Base-by-base conservation (phyloP, 768 basidiomycete species). In the Leccinum variicolor region DNA sequence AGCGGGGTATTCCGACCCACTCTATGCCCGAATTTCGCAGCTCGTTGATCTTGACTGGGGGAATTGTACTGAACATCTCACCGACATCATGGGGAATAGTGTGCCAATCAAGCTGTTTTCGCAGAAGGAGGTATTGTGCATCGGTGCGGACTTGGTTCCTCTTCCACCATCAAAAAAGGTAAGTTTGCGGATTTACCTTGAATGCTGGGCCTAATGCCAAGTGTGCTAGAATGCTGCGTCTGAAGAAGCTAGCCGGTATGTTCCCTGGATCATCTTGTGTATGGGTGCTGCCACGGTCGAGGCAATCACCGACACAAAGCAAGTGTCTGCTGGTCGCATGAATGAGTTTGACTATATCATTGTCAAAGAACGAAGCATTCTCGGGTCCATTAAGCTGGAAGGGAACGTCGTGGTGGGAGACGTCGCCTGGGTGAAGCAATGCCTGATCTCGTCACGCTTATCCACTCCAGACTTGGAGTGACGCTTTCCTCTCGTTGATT, bases 221-320 rank as follows among this genome's bases (percentile, higher is more conserved):
- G 17, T 28, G 23, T 45, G 26, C 48, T 54, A 76, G 74, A 66
- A 56, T 51, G 17, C 34, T 51, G 13, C 36, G 8, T 17, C 59
- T 2, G 73, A 73, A 19, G 76, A 76, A 58, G 75, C 75, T 9
- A 77, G 74, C 57, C 78, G 77, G 62, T 75, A 67, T 48, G 81
- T 84, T 61, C 83, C 80, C 23, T 83, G 82, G 52, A 88, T 94
- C 59, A 80, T 92, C 34, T 70, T 91, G 45, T 82, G 83, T 29
- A 90, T 94, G 85, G 92, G 92, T 1, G 90, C 93, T 0, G 72
- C 74, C 7, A 76, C 73, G 13, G 86, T 95, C 48, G 88, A 92
- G 69, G 84, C 84, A 2, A 81, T 86, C 28, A 70, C 75, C 8
- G 80, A 84, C n/a, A 29, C 72, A 9, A 76, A 73, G 56, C 29